Evolutionary conservation across 768 basidiomycete species (phyloP).

Genomic region (Boletus tomentosulus): DNA sequence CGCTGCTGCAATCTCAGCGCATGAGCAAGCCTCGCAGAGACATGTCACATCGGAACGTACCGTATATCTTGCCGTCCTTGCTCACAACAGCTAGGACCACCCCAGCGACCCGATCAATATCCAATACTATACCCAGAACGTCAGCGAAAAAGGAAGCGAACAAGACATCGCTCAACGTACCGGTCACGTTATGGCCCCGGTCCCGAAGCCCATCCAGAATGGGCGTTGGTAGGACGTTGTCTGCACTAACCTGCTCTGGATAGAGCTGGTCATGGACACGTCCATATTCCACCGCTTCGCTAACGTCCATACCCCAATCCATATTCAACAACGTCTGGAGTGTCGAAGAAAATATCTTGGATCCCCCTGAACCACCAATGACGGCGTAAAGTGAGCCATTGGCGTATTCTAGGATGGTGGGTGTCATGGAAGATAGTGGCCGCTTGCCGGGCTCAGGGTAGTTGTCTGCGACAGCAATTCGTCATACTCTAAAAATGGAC

Average conservation of each 20-base stretch:
- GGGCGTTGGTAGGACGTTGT: slow-evolving; percentile 53
- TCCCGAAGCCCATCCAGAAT: slow-evolving; percentile 52
- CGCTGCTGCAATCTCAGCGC: slow-evolving; percentile 48
- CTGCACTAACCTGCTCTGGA: slow-evolving; percentile 57
- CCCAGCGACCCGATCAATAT: slow-evolving; percentile 69
- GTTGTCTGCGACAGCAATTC: slow-evolving; percentile 52
- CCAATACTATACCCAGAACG: slow-evolving; percentile 39
- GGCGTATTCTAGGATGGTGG: slow-evolving; percentile 73
- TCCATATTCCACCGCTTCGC: slow-evolving; percentile 78
- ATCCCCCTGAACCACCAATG: slow-evolving; percentile 85
- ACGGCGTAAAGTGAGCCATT: slow-evolving; percentile 72
- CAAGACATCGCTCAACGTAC: slow-evolving; percentile 34
- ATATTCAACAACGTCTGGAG: slow-evolving; percentile 78
- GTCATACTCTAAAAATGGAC: neutral
- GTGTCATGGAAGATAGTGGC: slow-evolving; percentile 80
- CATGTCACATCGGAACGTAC: slow-evolving; percentile 36
- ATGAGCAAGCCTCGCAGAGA: neutral
- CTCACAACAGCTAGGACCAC: slow-evolving; percentile 66
- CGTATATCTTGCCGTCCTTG: slow-evolving; percentile 54
- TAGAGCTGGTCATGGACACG: slow-evolving; percentile 86
- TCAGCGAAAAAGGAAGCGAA: neutral
- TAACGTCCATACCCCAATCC: slow-evolving; percentile 73
- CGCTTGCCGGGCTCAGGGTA: slow-evolving; percentile 87
- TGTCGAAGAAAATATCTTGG: slow-evolving; percentile 75
- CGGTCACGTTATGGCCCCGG: slow-evolving; percentile 69